Base-by-base conservation (phyloP, 2,329 filamentous ascomycete species). In the Plenodomus lindquistii region DNA sequence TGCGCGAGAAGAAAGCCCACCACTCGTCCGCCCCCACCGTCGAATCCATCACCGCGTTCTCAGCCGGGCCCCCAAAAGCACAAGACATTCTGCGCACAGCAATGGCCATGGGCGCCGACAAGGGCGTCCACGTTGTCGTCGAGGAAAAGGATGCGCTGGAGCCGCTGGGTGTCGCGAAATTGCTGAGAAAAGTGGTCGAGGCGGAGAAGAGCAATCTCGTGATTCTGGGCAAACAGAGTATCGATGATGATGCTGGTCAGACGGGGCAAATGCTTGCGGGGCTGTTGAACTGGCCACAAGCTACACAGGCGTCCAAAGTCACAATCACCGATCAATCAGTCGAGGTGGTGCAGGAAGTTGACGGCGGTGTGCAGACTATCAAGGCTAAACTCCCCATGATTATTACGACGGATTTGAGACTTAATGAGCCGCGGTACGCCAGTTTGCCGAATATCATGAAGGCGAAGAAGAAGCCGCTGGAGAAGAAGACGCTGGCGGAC, bases 371-470 rank as follows among this genome's bases (percentile, higher is more conserved):
- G 31, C 94, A 97, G 82, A 97, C 92, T 55, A 79, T 99, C 46
- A 82, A 81, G 73, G 86, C 89, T 1, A 89, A 88, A 79, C 76
- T 99, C 74, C 94, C 94, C 0, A 86, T 97, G 85, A 79, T 99
- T 43, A 89, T 99, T 63, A 99, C 94, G 53, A 96, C 94, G 54
- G 94, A 99, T 79, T 74, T 99, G 77, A 80, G 94, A 43, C 78
- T 99, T 73, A 99, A 99, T 70, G 91, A 95, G 83, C 94, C 94
- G 50, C 81, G 94, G 57, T 99, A 96, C 73, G 94, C 93, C 18
- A 96, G 85, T 75, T 74, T 99, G 83, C 93, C 92, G 42, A 97
- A 97, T 72, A 97, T 99, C 59, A 99, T 99, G 94, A 99, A 97
- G 87, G 94, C 94, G 44, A 99, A 99, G 88, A 99, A 97, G 89